phyloP scores from a whole-genome alignment of 805 yeast species.

The Pichia sporocuriosa region DNA sequence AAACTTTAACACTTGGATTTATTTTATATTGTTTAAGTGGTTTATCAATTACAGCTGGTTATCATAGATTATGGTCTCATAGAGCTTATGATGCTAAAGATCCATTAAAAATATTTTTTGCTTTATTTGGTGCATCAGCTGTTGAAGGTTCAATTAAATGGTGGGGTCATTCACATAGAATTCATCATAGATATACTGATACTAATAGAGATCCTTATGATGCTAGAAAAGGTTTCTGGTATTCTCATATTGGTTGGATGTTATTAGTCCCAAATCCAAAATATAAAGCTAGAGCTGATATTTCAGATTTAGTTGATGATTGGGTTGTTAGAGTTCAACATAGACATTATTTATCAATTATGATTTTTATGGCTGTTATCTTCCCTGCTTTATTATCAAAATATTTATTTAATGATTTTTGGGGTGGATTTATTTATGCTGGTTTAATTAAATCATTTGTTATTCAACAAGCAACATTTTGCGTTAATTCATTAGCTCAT shows the following conservation, averaged over 20 bases:
- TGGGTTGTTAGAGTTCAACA: conserved; percentile 79
- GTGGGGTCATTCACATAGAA: conserved; percentile 85
- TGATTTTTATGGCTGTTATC: conserved; percentile 54
- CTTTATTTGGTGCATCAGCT: conserved; percentile 75
- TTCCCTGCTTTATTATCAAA: conserved; percentile 57
- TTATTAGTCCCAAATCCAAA: conserved; percentile 72
- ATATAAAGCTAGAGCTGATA: conserved; percentile 75
- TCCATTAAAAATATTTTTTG: conserved; percentile 59
- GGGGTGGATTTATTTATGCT: conserved; percentile 72
- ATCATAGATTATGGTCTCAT: conserved; percentile 76
- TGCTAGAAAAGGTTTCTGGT: conserved; percentile 80
- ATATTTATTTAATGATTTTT: conserved; percentile 49
- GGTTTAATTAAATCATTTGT: conserved; percentile 63
- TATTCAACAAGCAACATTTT: conserved; percentile 81
- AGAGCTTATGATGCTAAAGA: conserved; percentile 58
- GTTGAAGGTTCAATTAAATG: conserved; percentile 82
- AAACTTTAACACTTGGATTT: conserved; percentile 43
- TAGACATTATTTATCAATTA: conserved; percentile 60
- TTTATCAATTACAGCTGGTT: conserved; percentile 76
- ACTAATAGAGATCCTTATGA: conserved; percentile 80
- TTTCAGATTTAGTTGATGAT: conserved; percentile 69
- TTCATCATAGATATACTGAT: conserved; percentile 83
- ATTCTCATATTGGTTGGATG: conserved; percentile 85
- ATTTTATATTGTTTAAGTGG: conserved; percentile 56
- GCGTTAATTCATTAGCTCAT: conserved; percentile 81